Base-by-base conservation (phyloP, 73 alveolate genomes). In the Uronychia setigera region DNA sequence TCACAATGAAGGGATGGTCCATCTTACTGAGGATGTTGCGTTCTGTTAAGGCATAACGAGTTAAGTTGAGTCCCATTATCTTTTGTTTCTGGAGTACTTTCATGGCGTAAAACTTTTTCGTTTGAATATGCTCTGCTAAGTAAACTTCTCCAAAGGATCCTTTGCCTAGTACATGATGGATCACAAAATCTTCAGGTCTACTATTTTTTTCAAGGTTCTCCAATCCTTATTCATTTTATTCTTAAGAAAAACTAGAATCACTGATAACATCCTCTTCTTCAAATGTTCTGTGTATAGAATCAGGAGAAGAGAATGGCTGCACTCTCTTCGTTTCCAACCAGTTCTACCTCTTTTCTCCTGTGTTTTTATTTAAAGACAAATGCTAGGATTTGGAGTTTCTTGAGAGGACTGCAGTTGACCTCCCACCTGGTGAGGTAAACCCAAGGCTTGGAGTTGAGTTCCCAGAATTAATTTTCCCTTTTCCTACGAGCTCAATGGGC, bases 131-230 rank as follows among this genome's bases (percentile, higher is more conserved):
- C 0, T 91, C 99, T 88, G 95, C 95, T 89, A 80, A 96, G 31
- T 46, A 46, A 11, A 94, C 99, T 91, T 92, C 93, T 33, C 99
- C 99, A 95, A 89, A 97, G 76, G 98, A 91, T 57, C 98, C 99
- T 78, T 89, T 46, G 58, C 97, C 96, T 58, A 93, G 77, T 30
- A 46, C 19, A 46, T 5, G 19, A 19, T 46, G 67, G 67, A 46
- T 46, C 67, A 46, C 67, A 19, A 46, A 46, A 19, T 19, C 19
- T 46, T 46, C 67, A 46, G 67, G 67, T 11, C n/a, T 46, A 46
- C 5, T 46, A 5, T 46, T n/a, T n/a, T n/a, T n/a, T n/a, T 46
- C 67, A 5, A 11, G 19, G 67, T 46, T 5, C 19, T 19, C 5
- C 5, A 5, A 46, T 46, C 67, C n/a, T 11, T 46, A 46, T 46